These are phyloP conservation scores for Brassica cretica DNA, from an alignment of 345 rosid species.

Conservation along the genomic window DNA sequence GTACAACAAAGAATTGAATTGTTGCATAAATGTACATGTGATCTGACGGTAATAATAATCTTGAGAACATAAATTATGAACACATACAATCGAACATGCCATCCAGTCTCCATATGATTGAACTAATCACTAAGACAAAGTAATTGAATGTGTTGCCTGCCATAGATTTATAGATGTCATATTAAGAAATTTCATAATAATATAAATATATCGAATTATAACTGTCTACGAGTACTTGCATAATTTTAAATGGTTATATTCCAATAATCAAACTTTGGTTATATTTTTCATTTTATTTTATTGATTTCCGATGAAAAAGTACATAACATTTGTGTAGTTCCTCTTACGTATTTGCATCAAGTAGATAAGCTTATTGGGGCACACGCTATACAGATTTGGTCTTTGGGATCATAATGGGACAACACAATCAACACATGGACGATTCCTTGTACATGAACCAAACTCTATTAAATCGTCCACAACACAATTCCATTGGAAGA, in stretches of 20 bases:
- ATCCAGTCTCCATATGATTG: conserved; percentile 16
- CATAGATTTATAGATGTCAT: conserved; percentile 1
- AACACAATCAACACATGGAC: conserved; percentile 34
- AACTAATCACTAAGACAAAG: conserved; percentile 18
- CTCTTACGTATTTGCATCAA: neutral
- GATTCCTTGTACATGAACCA: conserved; percentile 42
- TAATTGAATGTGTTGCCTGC: conserved; percentile 24
- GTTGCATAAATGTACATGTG: conserved; percentile 21
- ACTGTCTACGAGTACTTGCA: neutral
- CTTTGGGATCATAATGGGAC: conserved; percentile 27
- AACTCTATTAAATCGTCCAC: conserved; percentile 26
- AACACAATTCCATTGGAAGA: conserved; percentile 26
- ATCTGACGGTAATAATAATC: conserved; percentile 17
- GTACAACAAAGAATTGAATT: neutral
- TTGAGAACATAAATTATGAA: conserved; percentile 14
- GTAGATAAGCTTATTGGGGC: neutral
- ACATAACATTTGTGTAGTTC: neutral
- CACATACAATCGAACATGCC: conserved; percentile 19
- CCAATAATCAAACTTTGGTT: neutral
- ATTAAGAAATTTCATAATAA: conserved; percentile 5
- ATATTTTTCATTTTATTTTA: neutral
- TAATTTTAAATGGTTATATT: neutral
- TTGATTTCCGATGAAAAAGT: conserved; percentile 3
- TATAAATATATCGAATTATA: conserved; percentile 18
- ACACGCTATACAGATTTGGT: conserved; percentile 14